These are phyloP conservation scores for Xylariales sp. DNA, from an alignment of 2,329 filamentous ascomycete genomes.

Conservation along the genomic window DNA sequence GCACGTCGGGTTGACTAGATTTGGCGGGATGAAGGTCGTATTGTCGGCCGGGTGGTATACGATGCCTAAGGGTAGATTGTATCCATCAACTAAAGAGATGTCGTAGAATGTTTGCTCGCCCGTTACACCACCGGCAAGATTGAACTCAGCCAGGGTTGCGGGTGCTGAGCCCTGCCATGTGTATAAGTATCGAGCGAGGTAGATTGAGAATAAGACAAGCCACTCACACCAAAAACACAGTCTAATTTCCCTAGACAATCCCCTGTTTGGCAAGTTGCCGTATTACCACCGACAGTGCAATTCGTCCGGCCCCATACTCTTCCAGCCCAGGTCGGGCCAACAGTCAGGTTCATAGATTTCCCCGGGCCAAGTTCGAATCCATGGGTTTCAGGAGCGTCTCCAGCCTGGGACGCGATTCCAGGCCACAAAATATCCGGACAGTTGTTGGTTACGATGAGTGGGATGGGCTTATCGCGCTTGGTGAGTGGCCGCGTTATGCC, in stretches of 20 bases:
- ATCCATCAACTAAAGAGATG: constrained; percentile 86
- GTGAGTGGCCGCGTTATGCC: constrained; percentile 45
- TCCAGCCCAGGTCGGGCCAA: constrained; percentile 81
- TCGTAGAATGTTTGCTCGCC: constrained; percentile 80
- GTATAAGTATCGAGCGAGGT: constrained; percentile 12
- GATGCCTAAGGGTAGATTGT: constrained; percentile 79
- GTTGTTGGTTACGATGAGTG: constrained; percentile 76
- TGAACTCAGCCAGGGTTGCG: constrained; percentile 84
- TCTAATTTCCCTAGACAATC: constrained; percentile 79
- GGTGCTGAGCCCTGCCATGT: constrained; percentile 73
- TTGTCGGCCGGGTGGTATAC: constrained; percentile 71
- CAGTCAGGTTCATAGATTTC: constrained; percentile 69
- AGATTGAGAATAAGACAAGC: constrained; percentile 35
- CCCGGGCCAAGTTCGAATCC: constrained; percentile 76
- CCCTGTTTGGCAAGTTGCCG: constrained; percentile 77
- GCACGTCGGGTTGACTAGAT: constrained; percentile 80
- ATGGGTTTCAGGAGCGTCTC: constrained; percentile 72
- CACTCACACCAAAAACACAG: constrained; percentile 75
- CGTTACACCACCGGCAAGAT: constrained; percentile 72
- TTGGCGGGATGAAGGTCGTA: constrained; percentile 75
- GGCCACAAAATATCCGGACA: constrained; percentile 81
- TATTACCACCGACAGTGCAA: constrained; percentile 77
- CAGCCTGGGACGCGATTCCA: constrained; percentile 78
- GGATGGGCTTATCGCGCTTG: constrained; percentile 54
- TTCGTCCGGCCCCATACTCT: constrained; percentile 87